Conservation (phyloP, 345 rosid genomes). For the Aquilaria malaccensis region DNA sequence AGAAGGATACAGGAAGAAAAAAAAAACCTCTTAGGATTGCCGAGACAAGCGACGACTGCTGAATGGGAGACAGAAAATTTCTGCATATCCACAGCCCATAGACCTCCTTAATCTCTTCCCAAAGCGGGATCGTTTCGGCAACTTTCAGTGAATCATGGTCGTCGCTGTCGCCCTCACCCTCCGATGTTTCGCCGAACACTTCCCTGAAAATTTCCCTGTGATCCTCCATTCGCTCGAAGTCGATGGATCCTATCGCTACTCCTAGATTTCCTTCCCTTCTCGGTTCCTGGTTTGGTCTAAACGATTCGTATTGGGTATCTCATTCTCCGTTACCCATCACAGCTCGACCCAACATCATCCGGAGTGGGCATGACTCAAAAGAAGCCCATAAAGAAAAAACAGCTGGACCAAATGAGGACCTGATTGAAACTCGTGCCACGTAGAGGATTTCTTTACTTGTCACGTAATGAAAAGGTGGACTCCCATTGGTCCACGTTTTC, state of each 20-base stretch:
- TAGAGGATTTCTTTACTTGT: neutral
- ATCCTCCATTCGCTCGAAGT: slow-evolving; percentile 12
- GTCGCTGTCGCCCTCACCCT: slow-evolving; percentile 60
- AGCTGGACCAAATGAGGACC: neutral
- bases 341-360: too few relatives aligned
- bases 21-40: slow-evolving; percentile 49
- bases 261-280: too few relatives aligned
- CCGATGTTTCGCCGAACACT: slow-evolving; percentile 47
- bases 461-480: slow-evolving; percentile 3
- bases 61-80: slow-evolving; percentile 53
- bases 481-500: slow-evolving; percentile 6
- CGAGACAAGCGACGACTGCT: slow-evolving; percentile 48
- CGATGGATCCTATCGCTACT: too few relatives aligned
- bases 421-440: slow-evolving; percentile 14
- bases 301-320: too few relatives aligned
- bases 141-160: slow-evolving; percentile 5
- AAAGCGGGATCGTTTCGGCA: slow-evolving; percentile 17
- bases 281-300: too few relatives aligned
- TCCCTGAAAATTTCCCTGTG: slow-evolving; percentile 23
- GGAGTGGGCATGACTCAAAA: too few relatives aligned
- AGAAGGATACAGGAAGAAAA: neutral
- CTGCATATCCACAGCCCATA: slow-evolving; percentile 65
- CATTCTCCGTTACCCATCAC: too few relatives aligned
- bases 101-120: slow-evolving; percentile 52
- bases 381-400: too few relatives aligned